A percentile compares a stretch with the other conserved stretches of the same genome.
Evolutionary conservation across 2,329 filamentous ascomycete genomes (phyloP).

Genomic region (Fusarium beomiforme): DNA sequence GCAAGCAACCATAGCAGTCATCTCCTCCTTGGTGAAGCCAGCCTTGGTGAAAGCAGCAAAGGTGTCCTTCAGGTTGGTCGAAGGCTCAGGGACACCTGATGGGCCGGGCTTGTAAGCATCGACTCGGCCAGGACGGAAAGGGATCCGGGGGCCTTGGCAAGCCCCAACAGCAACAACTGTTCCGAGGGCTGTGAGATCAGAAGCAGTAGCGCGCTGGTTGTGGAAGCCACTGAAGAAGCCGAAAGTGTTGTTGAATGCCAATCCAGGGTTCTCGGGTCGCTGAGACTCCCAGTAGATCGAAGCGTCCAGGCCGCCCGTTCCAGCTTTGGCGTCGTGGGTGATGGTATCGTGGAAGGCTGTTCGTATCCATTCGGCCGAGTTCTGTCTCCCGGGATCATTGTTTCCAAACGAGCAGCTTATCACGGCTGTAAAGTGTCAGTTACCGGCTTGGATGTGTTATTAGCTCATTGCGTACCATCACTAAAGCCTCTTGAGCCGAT

Average conservation of each 20-base stretch:
- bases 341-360: constrained; percentile 42
- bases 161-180: constrained; percentile 52
- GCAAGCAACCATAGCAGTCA: constrained; percentile 51
- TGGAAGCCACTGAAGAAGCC: constrained; percentile 46
- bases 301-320: constrained; percentile 40
- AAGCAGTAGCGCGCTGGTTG: constrained; percentile 11
- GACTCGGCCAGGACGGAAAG: constrained; percentile 45
- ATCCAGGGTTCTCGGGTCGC: constrained; percentile 34
- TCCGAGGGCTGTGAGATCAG: constrained; percentile 48
- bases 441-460: no score
- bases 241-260: constrained; percentile 41
- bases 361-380: constrained; percentile 43
- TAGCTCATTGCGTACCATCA: background rate
- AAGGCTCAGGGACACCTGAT: constrained; percentile 45
- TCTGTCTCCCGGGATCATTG: constrained; percentile 26
- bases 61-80: constrained; percentile 41
- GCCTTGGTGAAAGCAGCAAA: constrained; percentile 43
- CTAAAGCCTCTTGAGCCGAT: constrained; percentile 3
- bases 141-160: constrained; percentile 45
- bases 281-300: constrained; percentile 41
- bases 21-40: constrained; percentile 47
- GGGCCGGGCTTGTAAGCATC: constrained; percentile 46
- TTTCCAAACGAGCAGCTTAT: constrained; percentile 29
- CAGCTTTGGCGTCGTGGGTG: constrained; percentile 30
- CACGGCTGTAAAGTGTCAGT: constrained; percentile 14